Conservation (phyloP, 768 basidiomycete species). For the Boletus vermiculosoides region DNA sequence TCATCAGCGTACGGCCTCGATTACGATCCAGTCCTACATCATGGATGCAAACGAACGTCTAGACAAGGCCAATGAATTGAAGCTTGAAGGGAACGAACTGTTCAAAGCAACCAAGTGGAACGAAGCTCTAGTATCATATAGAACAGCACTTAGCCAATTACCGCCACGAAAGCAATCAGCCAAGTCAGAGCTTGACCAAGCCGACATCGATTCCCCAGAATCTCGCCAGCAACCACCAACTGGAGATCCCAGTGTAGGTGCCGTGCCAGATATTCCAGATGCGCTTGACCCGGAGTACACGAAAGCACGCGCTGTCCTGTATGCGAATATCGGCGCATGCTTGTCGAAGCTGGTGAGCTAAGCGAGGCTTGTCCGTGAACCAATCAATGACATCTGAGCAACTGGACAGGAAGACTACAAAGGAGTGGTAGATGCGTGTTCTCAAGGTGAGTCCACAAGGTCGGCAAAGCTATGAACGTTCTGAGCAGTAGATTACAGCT, state of each 20-base stretch:
- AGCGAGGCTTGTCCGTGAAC: background rate
- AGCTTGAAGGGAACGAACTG: constrained; percentile 70
- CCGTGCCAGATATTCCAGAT: constrained; percentile 21
- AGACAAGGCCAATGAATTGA: constrained; percentile 56
- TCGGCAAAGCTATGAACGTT: background rate
- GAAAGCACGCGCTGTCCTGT: constrained; percentile 67
- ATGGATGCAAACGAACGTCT: constrained; percentile 41
- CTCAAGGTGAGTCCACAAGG: constrained; percentile 50
- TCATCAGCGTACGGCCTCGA: background rate
- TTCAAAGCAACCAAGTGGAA: constrained; percentile 68
- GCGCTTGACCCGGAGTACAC: constrained; percentile 47
- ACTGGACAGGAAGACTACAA: constrained; percentile 66
- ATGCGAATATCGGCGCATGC: constrained; percentile 90
- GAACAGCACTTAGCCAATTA: constrained; percentile 61
- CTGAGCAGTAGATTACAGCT: constrained; percentile 45
- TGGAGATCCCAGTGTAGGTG: background rate
- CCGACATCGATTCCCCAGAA: constrained; percentile 21
- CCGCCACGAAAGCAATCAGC: constrained; percentile 44
- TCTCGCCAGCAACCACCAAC: constrained; percentile 13
- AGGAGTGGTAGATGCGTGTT: constrained; percentile 77
- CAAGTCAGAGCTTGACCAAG: constrained; percentile 16
- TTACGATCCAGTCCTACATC: no score
- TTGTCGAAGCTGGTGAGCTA: constrained; percentile 68
- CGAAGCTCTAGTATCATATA: constrained; percentile 70
- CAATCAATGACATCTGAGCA: constrained; percentile 2